Conservation (phyloP, 441 rosid species). For the Corymbia citriodora region DNA sequence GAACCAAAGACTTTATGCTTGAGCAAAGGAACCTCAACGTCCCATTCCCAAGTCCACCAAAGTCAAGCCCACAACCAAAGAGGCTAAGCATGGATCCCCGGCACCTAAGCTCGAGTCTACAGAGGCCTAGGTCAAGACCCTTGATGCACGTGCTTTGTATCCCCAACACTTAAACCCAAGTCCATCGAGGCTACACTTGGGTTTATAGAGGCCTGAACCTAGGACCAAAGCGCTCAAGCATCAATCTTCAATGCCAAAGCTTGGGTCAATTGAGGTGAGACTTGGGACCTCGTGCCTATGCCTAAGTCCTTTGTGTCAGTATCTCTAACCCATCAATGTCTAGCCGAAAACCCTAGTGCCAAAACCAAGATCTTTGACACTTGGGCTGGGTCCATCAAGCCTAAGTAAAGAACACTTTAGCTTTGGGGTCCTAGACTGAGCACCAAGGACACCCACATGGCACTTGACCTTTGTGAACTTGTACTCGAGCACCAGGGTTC, state of each 20-base stretch:
- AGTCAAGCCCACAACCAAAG: neutral
- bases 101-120: neutral
- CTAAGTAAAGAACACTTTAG: neutral
- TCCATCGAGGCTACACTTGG: rapidly evolving
- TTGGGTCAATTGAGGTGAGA: neutral
- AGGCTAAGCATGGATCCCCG: neutral
- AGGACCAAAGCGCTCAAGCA: neutral
- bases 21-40: neutral
- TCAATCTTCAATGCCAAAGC: neutral
- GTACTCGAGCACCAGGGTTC: neutral
- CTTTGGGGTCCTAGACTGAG: neutral
- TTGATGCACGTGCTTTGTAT: neutral
- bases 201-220: neutral
- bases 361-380: neutral
- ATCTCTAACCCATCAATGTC: neutral
- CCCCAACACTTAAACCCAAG: rapidly evolving
- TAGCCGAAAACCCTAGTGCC: neutral
- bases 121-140: neutral
- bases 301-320: neutral
- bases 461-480: neutral
- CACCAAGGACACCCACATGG: rapidly evolving
- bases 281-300: neutral
- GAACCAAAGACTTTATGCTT: rapidly evolving
- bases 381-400: rapidly evolving
- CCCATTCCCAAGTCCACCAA: neutral